These are phyloP conservation scores for Kockovaella imperatae DNA, from an alignment of 768 basidiomycete genomes.

Conservation along the genomic window DNA sequence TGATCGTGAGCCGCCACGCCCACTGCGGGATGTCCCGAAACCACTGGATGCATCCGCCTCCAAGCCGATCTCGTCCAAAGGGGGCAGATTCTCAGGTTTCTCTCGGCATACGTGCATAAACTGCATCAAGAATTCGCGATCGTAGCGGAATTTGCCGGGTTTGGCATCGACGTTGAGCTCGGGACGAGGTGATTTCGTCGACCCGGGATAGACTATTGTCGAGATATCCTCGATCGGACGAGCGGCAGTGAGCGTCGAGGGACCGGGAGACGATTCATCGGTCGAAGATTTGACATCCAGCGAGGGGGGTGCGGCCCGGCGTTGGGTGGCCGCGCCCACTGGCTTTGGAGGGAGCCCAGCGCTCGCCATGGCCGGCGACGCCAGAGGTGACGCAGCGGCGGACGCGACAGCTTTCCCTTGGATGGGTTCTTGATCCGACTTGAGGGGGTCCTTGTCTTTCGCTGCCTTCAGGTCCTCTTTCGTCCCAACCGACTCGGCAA, in stretches of 20 bases:
- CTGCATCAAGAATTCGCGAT: conserved; percentile 93
- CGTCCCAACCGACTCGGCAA: conserved; percentile 25
- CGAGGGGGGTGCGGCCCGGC: conserved; percentile 22
- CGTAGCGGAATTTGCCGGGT: conserved; percentile 92
- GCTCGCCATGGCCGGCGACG: conserved; percentile 25
- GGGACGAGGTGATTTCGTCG: conserved; percentile 68
- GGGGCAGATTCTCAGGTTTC: conserved; percentile 82
- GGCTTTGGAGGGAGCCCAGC: conserved; percentile 41
- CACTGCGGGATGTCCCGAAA: conserved; percentile 43
- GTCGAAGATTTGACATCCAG: conserved; percentile 29
- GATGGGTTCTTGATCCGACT: too few species aligned
- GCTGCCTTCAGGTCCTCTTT: conserved; percentile 21
- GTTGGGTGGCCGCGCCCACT: conserved; percentile 8
- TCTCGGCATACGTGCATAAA: conserved; percentile 93
- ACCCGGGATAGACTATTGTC: conserved; percentile 70
- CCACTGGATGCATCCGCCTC: conserved; percentile 60
- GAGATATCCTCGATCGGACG: conserved; percentile 75
- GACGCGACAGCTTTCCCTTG: conserved; percentile 24
- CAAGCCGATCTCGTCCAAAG: conserved; percentile 83
- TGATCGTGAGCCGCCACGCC: conserved; percentile 51
- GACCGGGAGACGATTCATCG: conserved; percentile 17
- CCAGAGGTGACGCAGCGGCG: conserved; percentile 28
- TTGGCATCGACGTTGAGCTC: conserved; percentile 77
- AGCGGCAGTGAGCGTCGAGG: conserved; percentile 60
- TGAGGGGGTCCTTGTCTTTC: conserved; percentile 16